Percentiles rank a stretch among this genome's conserved stretches.
Conservation (phyloP, 345 rosid species). For the Eucalyptus urophylla region DNA sequence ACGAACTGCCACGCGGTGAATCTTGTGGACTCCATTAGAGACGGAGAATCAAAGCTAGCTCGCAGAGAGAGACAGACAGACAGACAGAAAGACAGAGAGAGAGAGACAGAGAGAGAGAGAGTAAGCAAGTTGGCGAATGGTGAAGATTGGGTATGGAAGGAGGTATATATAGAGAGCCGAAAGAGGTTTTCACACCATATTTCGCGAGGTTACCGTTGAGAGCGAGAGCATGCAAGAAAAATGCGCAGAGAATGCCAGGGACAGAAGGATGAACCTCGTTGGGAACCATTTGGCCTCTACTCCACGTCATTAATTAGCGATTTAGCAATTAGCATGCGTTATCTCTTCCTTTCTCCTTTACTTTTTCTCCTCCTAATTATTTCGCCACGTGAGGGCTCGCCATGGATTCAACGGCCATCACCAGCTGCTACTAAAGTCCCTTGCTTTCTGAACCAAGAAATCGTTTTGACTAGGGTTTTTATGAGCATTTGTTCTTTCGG, state of each 20-base stretch:
- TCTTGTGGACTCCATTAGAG: conserved; percentile 12
- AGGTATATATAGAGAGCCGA: background rate
- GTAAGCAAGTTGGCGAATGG: background rate
- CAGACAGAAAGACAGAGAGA: background rate
- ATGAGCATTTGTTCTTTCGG: background rate
- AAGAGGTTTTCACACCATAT: background rate
- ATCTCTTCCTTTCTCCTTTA: background rate
- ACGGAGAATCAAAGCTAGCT: background rate
- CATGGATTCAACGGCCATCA: background rate
- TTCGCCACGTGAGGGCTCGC: background rate
- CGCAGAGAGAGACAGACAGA: background rate
- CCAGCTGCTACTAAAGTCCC: background rate
- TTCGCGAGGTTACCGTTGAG: background rate
- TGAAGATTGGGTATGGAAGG: background rate
- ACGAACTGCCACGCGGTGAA: background rate
- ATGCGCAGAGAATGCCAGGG: background rate
- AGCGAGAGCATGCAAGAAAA: background rate
- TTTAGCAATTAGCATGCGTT: background rate
- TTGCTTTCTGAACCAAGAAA: background rate
- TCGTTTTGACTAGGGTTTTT: background rate
- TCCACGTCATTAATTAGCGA: background rate
- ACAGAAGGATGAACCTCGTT: background rate
- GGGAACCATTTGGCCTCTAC: background rate
- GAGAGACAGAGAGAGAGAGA: background rate
- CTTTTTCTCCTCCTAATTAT: background rate